Percentiles rank a stretch among this genome's conserved stretches.
phyloP scores from a whole-genome alignment of 1,139 yeast genomes.

The Debaryomyces sp. region DNA sequence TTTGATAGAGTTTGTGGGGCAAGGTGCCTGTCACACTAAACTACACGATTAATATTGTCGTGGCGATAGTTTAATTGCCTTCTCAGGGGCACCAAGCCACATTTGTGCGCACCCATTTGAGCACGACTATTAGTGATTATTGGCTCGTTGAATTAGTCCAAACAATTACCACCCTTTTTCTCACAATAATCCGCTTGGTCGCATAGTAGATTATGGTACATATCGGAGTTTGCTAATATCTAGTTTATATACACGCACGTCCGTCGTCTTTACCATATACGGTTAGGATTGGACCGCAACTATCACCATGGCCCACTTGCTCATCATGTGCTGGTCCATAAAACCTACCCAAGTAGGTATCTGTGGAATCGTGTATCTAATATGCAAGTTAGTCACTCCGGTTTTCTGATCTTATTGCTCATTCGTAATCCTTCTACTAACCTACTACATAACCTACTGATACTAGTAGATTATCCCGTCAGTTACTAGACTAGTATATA shows the following conservation, averaged over 20 bases:
- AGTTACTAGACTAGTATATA: too few species aligned
- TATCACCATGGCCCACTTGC: neutral
- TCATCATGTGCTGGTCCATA: neutral
- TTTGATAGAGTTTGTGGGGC: neutral
- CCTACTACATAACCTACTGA: neutral
- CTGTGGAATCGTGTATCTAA: neutral
- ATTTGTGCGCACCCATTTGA: neutral
- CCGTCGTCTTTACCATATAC: neutral
- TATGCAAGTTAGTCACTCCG: neutral
- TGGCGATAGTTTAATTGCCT: neutral
- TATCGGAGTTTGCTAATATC: neutral
- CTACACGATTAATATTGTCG: neutral
- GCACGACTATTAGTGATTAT: neutral
- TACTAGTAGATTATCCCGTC: neutral
- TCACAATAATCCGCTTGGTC: too few species aligned
- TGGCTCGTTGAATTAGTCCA: neutral
- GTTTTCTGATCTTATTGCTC: neutral
- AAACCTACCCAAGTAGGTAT: neutral
- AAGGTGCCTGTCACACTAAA: neutral
- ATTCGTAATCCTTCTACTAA: neutral
- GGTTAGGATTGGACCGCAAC: neutral
- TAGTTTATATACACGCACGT: neutral
- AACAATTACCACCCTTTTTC: neutral
- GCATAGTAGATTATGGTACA: neutral
- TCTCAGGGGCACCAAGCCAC: neutral